These are phyloP conservation scores for Podospora didyma DNA, from an alignment of 495 filamentous ascomycete genomes.

Conservation along the genomic window DNA sequence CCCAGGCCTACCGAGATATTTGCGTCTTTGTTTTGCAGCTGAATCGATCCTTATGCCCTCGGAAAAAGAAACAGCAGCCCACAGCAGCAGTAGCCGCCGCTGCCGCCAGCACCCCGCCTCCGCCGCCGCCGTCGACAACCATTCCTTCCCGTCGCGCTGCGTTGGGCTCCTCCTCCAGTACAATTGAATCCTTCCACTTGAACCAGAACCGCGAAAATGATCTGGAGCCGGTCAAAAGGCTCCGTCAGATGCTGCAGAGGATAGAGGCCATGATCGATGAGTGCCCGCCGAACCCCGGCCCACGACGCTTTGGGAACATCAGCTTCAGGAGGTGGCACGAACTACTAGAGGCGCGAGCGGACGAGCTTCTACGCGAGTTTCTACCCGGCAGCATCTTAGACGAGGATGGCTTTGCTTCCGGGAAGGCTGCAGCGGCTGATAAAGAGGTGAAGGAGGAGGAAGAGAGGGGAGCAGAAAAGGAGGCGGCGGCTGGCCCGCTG, in stretches of 20 bases:
- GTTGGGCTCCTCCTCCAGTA: no score
- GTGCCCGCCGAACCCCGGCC: constrained; percentile 78
- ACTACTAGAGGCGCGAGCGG: constrained; percentile 55
- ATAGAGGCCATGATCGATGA: constrained; percentile 68
- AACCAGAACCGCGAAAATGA: constrained; percentile 18
- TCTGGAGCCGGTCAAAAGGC: constrained; percentile 50
- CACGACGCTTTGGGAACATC: constrained; percentile 85
- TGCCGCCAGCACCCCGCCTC: no score
- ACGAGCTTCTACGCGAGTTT: constrained; percentile 56
- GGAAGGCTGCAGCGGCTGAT: neutral
- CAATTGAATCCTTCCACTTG: constrained; percentile 46
- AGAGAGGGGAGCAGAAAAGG: constrained; percentile 3
- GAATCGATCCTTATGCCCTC: constrained; percentile 81
- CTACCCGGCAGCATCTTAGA: constrained; percentile 52
- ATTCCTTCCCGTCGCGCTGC: no score
- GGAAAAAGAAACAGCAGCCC: constrained; percentile 25
- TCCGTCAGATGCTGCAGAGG: constrained; percentile 58
- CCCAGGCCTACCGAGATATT: constrained; percentile 80
- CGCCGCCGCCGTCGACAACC: no score
- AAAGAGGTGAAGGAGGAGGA: constrained; percentile 4
- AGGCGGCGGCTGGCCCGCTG: constrained; percentile 6
- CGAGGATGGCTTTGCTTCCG: constrained; percentile 20
- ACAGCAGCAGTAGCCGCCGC: neutral
- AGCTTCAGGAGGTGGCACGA: constrained; percentile 82
- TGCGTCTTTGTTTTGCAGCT: constrained; percentile 84